A percentile compares a stretch with the other conserved stretches of the same genome.
Evolutionary conservation across 768 basidiomycete genomes (phyloP).

Genomic region (Phlebiopsis flavidoalba): DNA sequence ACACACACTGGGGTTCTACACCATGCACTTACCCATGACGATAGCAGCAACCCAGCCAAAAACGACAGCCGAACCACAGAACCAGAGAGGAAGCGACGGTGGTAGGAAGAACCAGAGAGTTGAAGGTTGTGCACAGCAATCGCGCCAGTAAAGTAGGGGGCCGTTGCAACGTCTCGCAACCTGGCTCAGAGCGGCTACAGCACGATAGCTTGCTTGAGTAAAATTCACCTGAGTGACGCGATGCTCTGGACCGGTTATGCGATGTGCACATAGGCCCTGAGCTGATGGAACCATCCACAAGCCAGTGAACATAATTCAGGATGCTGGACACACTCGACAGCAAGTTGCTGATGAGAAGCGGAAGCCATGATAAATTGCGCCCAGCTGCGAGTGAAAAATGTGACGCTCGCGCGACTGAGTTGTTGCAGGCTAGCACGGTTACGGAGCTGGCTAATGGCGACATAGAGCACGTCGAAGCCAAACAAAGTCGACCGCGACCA

Average conservation of each 20-base stretch:
- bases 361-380: conserved; percentile 62
- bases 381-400: conserved; percentile 71
- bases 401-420: conserved; percentile 32
- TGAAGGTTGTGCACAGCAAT: conserved; percentile 67
- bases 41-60: conserved; percentile 53
- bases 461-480: conserved; percentile 41
- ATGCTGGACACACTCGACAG: conserved; percentile 49
- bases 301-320: conserved; percentile 50
- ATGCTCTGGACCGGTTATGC: conserved; percentile 53
- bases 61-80: conserved; percentile 36
- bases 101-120: conserved; percentile 31
- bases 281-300: conserved; percentile 36
- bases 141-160: conserved; percentile 60
- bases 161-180: conserved; percentile 55
- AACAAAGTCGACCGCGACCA: conserved; percentile 48
- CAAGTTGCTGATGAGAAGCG: conserved; percentile 55
- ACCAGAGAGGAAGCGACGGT: conserved; percentile 44
- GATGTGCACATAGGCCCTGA: conserved; percentile 44
- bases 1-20: neutral
- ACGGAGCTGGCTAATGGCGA: conserved; percentile 28
- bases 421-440: conserved; percentile 23
- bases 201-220: neutral
- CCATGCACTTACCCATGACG: conserved; percentile 41
- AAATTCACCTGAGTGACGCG: neutral
- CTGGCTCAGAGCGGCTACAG: conserved; percentile 54